phyloP scores from a whole-genome alignment of 805 yeast species.

The Metschnikowia koreensis region DNA sequence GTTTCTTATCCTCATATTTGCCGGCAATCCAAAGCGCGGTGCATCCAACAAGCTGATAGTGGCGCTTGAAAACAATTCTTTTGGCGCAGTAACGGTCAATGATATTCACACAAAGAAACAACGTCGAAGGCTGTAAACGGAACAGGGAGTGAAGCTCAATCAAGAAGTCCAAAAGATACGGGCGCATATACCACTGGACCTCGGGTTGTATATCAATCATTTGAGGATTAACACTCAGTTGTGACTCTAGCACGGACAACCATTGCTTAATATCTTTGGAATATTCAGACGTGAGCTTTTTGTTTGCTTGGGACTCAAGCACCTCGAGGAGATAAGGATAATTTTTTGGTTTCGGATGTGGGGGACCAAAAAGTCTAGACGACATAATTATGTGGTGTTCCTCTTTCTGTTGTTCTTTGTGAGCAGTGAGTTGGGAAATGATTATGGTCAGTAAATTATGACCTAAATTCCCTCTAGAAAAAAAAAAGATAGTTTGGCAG shows the following conservation, averaged over 20 bases:
- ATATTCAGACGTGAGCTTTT: conserved; percentile 44
- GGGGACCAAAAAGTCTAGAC: conserved; percentile 24
- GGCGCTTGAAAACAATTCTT: conserved; percentile 46
- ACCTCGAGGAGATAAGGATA: conserved; percentile 47
- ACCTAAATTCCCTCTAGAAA: not conserved
- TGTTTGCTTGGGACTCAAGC: conserved; percentile 47
- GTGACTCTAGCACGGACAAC: conserved; percentile 39
- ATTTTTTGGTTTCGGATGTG: conserved; percentile 27
- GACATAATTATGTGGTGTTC: conserved; percentile 1
- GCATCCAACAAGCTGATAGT: conserved; percentile 47
- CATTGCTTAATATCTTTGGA: conserved; percentile 36
- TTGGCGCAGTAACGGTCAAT: conserved; percentile 48
- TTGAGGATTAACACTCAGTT: conserved; percentile 45
- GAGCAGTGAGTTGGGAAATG: not conserved
- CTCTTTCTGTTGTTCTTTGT: not conserved
- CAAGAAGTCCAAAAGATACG: conserved; percentile 42
- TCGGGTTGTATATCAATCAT: conserved; percentile 51
- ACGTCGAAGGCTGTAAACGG: conserved; percentile 42
- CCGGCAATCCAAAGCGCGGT: conserved; percentile 49
- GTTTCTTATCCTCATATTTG: conserved; percentile 58
- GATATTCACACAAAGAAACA: conserved; percentile 43
- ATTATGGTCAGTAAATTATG: not conserved
- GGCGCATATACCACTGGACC: conserved; percentile 50
- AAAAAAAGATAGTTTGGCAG: not conserved
- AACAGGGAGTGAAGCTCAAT: conserved; percentile 44